A percentile compares a stretch with the other conserved stretches of the same genome.
Evolutionary conservation across 2,329 filamentous ascomycete species (phyloP).

Genomic region (Alternaria sp.): DNA sequence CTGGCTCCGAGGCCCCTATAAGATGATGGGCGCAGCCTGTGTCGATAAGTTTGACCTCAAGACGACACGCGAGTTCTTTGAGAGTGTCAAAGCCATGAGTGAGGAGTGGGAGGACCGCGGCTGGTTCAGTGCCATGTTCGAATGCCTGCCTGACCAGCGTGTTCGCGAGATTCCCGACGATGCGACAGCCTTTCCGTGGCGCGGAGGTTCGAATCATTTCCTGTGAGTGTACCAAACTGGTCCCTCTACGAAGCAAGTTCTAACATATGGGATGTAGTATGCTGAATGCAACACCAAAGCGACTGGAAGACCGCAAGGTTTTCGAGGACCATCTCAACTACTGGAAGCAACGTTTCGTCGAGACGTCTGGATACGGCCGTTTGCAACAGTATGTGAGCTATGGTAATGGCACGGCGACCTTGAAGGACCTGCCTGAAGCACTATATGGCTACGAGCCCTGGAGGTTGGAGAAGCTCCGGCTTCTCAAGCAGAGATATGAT

Average conservation of each 20-base stretch:
- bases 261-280: background rate
- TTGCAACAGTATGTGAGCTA: slow-evolving; percentile 11
- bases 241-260: background rate
- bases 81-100: slow-evolving; percentile 10
- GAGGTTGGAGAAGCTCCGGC: background rate
- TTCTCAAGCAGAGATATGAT: slow-evolving; percentile 2
- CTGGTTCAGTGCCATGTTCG: slow-evolving; percentile 11
- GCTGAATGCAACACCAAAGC: slow-evolving; percentile 8
- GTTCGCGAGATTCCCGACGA: slow-evolving; percentile 3
- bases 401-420: slow-evolving; percentile 1
- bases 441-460: slow-evolving; percentile 7
- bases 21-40: slow-evolving; percentile 7
- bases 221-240: background rate
- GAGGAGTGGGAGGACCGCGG: slow-evolving; percentile 8
- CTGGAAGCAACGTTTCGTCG: slow-evolving; percentile 7
- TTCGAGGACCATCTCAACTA: slow-evolving; percentile 5
- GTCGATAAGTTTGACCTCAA: slow-evolving; percentile 2
- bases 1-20: slow-evolving; percentile 1
- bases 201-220: slow-evolving; percentile 7
- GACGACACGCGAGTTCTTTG: slow-evolving; percentile 10
- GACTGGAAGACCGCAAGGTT: slow-evolving; percentile 1
- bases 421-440: slow-evolving; percentile 3
- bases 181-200: slow-evolving; percentile 7
- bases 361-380: slow-evolving; percentile 2
- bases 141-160: slow-evolving; percentile 8